Evolutionary conservation across 2,329 filamentous ascomycete species (phyloP), one percentile per base, ranked within the genome.

Genomic region (Zymoseptoria crescenta): DNA sequence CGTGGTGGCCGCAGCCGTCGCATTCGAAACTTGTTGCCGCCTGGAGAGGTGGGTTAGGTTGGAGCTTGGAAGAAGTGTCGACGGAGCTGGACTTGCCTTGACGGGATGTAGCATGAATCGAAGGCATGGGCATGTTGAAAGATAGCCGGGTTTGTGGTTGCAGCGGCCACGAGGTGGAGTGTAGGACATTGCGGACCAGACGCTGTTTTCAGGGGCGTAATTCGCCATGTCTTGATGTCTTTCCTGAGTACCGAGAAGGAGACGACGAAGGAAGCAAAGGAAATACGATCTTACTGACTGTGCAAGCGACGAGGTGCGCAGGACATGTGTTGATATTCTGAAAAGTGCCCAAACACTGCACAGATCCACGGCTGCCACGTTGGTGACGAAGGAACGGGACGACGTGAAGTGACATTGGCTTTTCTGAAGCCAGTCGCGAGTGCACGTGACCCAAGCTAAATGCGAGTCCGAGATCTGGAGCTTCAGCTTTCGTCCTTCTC

Each of bases 51-150:
- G 16, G 62, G 48, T 45, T 45, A 45, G 35, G 13, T 13, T n/a
- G 35, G 20, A 4, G 41, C 27, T 9, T 29, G 30, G n/a, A n/a
- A n/a, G n/a, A n/a, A 13, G 45, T 48, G 19, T 49, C 4, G 21
- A 13, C 10, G 35, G n/a, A 16, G 16, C 16, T 45, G 4, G 13
- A n/a, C 19, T 54, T 67, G 77, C 80, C 72, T 83, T 82, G 50
- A 82, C 72, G 0, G 81, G 81, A 69, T 83, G 81, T 6, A 81
- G 69, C 81, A 83, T 83, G 72, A 82, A 83, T 19, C 81, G 75
- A 49, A 81, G 69, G 66, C 81, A 83, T 4, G 80, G 74, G 63
- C 81, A 83, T 55, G 71, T 75, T 1, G 76, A 75, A 30, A 81
- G 68, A 16, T 81, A 67, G 24, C 75, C 76, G 2, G 72, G 69